Evolutionary conservation across 768 basidiomycete genomes (phyloP).

Genomic region (Melanogaster broomeanus): DNA sequence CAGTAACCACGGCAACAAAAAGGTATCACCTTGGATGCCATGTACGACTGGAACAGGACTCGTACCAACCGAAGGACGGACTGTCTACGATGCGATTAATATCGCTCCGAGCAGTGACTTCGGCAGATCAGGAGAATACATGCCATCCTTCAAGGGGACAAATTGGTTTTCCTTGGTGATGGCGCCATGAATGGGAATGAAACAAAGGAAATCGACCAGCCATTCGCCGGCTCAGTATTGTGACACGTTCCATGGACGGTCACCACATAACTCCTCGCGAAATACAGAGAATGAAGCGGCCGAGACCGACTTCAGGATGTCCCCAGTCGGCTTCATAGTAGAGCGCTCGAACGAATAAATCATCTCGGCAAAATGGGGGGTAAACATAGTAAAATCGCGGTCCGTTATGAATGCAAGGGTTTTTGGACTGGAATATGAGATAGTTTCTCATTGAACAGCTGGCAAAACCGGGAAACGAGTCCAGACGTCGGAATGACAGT

Average conservation of each 20-base stretch:
- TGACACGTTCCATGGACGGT: conserved; percentile 23
- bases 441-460: no score
- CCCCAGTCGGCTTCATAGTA: conserved; percentile 54
- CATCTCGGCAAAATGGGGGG: conserved; percentile 45
- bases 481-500: conserved; percentile 54
- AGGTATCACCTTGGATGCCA: no score
- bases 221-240: conserved; percentile 64
- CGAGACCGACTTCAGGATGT: conserved; percentile 40
- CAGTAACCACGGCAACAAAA: background rate
- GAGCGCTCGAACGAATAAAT: conserved; percentile 47
- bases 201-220: conserved; percentile 53
- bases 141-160: conserved; percentile 54
- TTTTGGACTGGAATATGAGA: no score
- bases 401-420: no score
- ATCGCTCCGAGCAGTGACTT: conserved; percentile 53
- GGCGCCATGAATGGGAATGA: conserved; percentile 60
- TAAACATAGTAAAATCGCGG: conserved; percentile 37
- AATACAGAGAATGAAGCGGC: conserved; percentile 34
- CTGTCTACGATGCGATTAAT: conserved; percentile 50
- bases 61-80: no score
- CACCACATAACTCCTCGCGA: conserved; percentile 8
- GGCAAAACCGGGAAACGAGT: no score
- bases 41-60: no score
- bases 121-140: conserved; percentile 47
- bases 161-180: conserved; percentile 56